Conservation (phyloP, 108 stramenopile species). For the Discostella stelligeroides region DNA sequence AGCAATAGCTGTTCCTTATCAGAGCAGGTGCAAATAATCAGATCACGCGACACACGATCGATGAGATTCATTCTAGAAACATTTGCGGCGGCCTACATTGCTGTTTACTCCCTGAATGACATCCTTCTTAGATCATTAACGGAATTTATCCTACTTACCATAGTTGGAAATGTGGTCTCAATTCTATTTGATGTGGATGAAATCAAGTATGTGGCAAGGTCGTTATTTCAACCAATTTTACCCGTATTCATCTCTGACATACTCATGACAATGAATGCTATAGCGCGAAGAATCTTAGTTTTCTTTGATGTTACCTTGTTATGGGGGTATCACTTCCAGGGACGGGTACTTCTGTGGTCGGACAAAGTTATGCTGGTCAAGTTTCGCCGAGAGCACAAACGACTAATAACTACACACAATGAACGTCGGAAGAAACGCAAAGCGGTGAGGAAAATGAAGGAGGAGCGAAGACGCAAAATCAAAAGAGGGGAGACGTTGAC, state of each 20-base stretch:
- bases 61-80: slow-evolving; percentile 37
- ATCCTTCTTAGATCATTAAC: slow-evolving; percentile 14
- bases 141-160: slow-evolving; percentile 5
- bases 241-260: background rate
- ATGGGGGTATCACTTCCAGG: slow-evolving; percentile 30
- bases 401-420: slow-evolving; percentile 15
- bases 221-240: slow-evolving; percentile 5
- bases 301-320: slow-evolving; percentile 12
- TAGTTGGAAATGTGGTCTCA: slow-evolving; percentile 13
- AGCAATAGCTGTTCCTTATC: background rate
- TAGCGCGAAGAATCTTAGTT: background rate
- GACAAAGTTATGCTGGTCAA: slow-evolving; percentile 20
- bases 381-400: slow-evolving; percentile 34
- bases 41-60: slow-evolving; percentile 1
- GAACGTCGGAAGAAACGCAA: slow-evolving; percentile 34
- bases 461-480: slow-evolving; percentile 22
- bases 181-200: slow-evolving; percentile 29
- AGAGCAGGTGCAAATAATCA: background rate
- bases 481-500: slow-evolving; percentile 18
- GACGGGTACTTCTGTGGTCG: slow-evolving; percentile 25
- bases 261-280: background rate
- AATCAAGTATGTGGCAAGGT: slow-evolving; percentile 14
- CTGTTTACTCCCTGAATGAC: slow-evolving; percentile 28
- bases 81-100: slow-evolving; percentile 20
- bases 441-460: slow-evolving; percentile 12